Evolutionary conservation across 2,329 filamentous ascomycete genomes (phyloP).

Genomic region (Ascochyta viciae-villosae): DNA sequence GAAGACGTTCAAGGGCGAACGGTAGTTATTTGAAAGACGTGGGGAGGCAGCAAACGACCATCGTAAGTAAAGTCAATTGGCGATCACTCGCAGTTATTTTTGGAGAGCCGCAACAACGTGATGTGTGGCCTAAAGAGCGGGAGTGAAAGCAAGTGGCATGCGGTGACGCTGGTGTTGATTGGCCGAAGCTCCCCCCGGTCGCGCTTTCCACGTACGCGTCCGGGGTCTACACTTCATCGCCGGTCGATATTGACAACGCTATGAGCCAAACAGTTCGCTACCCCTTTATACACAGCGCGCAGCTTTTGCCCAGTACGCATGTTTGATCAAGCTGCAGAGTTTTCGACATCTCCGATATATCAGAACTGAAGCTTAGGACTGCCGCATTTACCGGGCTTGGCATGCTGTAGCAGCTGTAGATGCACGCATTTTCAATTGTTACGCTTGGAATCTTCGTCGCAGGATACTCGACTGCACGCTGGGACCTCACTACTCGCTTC

Average conservation of each 20-base stretch:
- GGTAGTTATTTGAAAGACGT: neutral
- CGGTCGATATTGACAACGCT: slow-evolving; percentile 15
- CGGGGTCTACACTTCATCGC: neutral
- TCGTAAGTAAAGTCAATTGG: neutral
- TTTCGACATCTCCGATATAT: neutral
- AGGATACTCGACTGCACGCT: slow-evolving; percentile 98
- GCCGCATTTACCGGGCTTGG: slow-evolving; percentile 21
- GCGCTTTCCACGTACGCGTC: slow-evolving; percentile 1
- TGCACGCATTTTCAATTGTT: slow-evolving; percentile 97
- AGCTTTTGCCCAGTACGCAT: neutral
- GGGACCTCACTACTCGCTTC: slow-evolving; percentile 94
- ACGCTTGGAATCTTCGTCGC: slow-evolving; percentile 98
- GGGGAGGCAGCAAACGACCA: slow-evolving; percentile 1
- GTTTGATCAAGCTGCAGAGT: neutral
- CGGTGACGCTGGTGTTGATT: slow-evolving; percentile 5
- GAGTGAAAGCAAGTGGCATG: slow-evolving; percentile 1
- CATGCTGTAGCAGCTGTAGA: slow-evolving; percentile 76
- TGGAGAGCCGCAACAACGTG: neutral
- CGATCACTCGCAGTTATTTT: neutral
- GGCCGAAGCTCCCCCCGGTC: slow-evolving; percentile 2
- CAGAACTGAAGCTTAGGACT: neutral
- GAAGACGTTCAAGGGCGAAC: neutral
- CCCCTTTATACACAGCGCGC: slow-evolving; percentile 8
- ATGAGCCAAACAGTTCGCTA: slow-evolving; percentile 23
- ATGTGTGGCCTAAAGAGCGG: neutral